Base-by-base conservation (phyloP, 345 rosid genomes). In the Eucalyptus tenuipes region DNA sequence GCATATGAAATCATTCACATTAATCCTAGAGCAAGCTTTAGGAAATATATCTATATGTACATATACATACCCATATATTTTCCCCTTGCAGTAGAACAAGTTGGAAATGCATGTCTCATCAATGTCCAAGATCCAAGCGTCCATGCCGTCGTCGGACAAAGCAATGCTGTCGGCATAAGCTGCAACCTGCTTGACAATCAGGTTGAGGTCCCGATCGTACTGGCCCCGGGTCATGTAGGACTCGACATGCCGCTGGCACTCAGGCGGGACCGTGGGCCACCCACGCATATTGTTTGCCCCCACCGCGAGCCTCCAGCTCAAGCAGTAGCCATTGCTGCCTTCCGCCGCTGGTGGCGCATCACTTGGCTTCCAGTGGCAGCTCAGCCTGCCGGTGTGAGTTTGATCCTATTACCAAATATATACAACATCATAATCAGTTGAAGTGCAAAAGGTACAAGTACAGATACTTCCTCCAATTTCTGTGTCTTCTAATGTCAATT, bases 51-150 rank as follows among this genome's bases (percentile, higher is more conserved):
- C 14, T 18, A 10, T 2, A 18, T 5, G 44, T 33, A 57, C 40
- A n/a, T 52, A n/a, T 10, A 47, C 87, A 4, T 93, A 96, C 99
- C 99, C 99, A 22, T 91, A 96, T 93, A 96, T 90, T 91, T 93
- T 97, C 20, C 92, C 92, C 81, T 90, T 91, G 92, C 97, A 98
- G 92, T 95, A 97, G 59, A 93, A 87, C 89, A 94, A 68, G 87
- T 98, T 98, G 42, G 99, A 96, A 88, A 98, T 61, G 95, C 99
- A 97, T 14, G 99, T 98, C 89, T 98, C 99, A 85, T 98, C 99
- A 57, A 98, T 92, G 57, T 98, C 99, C 12, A 98, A 92, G 89
- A 98, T 90, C 98, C 99, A 98, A 53, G 99, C 98, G 49, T 98
- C 98, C 95, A 92, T 44, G 68, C 95, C 96, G 88, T 96, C 98